Percentiles rank a stretch among this genome's conserved stretches.
phyloP scores from a whole-genome alignment of 1,284 basidiomycete genomes.

The Leccinum glutinopallens region DNA sequence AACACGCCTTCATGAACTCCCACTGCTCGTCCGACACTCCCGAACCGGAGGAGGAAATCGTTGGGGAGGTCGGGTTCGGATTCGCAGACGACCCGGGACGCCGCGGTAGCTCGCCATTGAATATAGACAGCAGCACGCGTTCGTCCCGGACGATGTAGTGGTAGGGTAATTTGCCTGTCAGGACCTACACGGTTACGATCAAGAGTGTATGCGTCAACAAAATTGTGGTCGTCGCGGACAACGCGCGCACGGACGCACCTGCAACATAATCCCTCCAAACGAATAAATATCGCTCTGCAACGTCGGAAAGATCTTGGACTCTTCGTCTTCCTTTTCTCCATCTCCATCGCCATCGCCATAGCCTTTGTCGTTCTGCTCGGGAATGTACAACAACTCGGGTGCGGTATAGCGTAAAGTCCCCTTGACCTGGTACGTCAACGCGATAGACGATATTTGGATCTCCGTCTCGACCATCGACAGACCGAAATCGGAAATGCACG shows the following conservation, averaged over 20 bases:
- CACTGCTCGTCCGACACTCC: conserved; percentile 24
- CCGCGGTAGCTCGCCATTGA: not conserved
- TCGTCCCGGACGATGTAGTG: conserved; percentile 23
- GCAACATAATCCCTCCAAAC: conserved; percentile 30
- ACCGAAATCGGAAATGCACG: conserved; percentile 29
- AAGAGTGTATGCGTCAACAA: not conserved
- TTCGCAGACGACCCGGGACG: not conserved
- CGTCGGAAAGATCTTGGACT: conserved; percentile 21
- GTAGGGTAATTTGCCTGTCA: conserved; percentile 31
- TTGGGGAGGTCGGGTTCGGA: not conserved
- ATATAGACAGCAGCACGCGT: conserved; percentile 25
- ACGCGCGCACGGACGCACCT: conserved; percentile 17
- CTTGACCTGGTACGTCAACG: conserved; percentile 22
- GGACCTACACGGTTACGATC: conserved; percentile 14
- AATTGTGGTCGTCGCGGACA: no score
- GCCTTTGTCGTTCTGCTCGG: not conserved
- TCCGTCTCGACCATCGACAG: conserved; percentile 19
- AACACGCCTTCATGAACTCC: conserved; percentile 26
- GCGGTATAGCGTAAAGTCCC: conserved; percentile 29
- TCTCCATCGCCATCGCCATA: not conserved
- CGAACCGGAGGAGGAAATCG: not conserved
- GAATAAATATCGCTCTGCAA: conserved; percentile 27
- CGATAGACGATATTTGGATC: conserved; percentile 15
- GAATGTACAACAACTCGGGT: conserved; percentile 22
- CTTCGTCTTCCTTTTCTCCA: not conserved